phyloP scores from a whole-genome alignment of 2,329 filamentous ascomycete genomes.

The Venturia carpophila region DNA sequence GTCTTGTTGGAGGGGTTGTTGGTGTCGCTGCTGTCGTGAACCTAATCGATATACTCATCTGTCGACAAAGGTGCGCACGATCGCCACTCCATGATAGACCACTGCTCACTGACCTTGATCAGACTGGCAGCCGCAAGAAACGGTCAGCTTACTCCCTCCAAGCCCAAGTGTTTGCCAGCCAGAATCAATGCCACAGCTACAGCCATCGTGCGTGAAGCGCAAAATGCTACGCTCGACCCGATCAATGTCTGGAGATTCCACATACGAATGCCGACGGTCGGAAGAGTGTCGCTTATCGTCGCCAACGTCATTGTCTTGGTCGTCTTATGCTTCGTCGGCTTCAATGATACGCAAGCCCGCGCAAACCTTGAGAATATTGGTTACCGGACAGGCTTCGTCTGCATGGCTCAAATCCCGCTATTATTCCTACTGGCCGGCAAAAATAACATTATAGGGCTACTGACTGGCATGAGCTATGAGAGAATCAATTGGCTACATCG shows the following conservation, averaged over 20 bases:
- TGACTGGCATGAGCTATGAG: slow-evolving; percentile 59
- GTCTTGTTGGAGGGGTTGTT: slow-evolving; percentile 40
- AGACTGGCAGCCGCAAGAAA: slow-evolving; percentile 40
- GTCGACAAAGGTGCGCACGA: slow-evolving; percentile 40
- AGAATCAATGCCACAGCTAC: slow-evolving; percentile 45
- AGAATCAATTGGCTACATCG: slow-evolving; percentile 66
- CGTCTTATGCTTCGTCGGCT: slow-evolving; percentile 48
- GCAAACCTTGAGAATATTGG: slow-evolving; percentile 49
- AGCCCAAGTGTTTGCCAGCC: slow-evolving; percentile 44
- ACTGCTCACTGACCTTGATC: neutral
- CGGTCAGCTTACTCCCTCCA: slow-evolving; percentile 40
- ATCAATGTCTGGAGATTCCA: slow-evolving; percentile 29
- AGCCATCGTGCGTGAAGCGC: slow-evolving; percentile 47
- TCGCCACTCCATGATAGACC: neutral
- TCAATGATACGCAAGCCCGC: slow-evolving; percentile 40
- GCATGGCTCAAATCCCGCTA: slow-evolving; percentile 47
- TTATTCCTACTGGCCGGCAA: slow-evolving; percentile 49
- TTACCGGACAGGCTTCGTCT: slow-evolving; percentile 48
- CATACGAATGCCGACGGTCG: slow-evolving; percentile 35
- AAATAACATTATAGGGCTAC: slow-evolving; percentile 51
- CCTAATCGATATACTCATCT: slow-evolving; percentile 41
- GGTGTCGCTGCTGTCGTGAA: slow-evolving; percentile 39
- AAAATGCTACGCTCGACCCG: slow-evolving; percentile 38
- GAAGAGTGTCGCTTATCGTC: slow-evolving; percentile 33
- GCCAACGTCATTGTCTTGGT: slow-evolving; percentile 45